A percentile compares a stretch with the other conserved stretches of the same genome.
phyloP scores from a whole-genome alignment of 768 basidiomycete genomes.

The Mycena maculata region DNA sequence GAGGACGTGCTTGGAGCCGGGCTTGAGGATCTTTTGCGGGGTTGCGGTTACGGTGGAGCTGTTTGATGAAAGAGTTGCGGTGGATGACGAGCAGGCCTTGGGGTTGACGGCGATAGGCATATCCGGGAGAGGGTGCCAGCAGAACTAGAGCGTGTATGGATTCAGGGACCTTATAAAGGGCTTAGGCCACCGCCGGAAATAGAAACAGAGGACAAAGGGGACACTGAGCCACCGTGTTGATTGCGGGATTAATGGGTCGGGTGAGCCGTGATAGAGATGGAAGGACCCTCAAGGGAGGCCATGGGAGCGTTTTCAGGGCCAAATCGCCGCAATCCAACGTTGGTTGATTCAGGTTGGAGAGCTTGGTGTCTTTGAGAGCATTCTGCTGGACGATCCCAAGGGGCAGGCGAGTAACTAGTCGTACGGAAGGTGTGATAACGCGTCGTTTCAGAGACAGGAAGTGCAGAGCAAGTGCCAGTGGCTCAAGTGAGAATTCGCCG shows the following conservation, averaged over 20 bases:
- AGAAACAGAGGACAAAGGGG: slow-evolving; percentile 24
- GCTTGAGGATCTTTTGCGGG: neutral
- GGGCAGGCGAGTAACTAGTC: no score
- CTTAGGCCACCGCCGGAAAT: slow-evolving; percentile 18
- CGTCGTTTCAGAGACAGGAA: no score
- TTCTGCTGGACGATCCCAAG: no score
- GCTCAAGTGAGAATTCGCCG: no score
- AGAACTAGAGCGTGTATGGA: no score
- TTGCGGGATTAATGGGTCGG: neutral
- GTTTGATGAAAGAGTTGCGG: slow-evolving; percentile 15
- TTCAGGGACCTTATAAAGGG: no score
- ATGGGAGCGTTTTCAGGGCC: neutral
- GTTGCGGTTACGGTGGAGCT: slow-evolving; percentile 7
- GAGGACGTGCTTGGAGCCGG: slow-evolving; percentile 24
- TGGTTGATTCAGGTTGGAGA: neutral
- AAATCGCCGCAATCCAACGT: neutral
- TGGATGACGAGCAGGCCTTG: slow-evolving; percentile 22
- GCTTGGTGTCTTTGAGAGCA: neutral
- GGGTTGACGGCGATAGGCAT: slow-evolving; percentile 25
- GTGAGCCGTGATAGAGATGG: slow-evolving; percentile 1
- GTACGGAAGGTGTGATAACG: no score
- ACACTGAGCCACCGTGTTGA: slow-evolving; percentile 14
- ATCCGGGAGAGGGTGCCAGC: neutral
- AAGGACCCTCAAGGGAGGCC: neutral
- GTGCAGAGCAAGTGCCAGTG: no score